Percentiles rank a stretch among this genome's conserved stretches.
These are phyloP conservation scores for Lactuca sativa DNA, from an alignment of 129 eudicot species.

Conservation along the genomic window DNA sequence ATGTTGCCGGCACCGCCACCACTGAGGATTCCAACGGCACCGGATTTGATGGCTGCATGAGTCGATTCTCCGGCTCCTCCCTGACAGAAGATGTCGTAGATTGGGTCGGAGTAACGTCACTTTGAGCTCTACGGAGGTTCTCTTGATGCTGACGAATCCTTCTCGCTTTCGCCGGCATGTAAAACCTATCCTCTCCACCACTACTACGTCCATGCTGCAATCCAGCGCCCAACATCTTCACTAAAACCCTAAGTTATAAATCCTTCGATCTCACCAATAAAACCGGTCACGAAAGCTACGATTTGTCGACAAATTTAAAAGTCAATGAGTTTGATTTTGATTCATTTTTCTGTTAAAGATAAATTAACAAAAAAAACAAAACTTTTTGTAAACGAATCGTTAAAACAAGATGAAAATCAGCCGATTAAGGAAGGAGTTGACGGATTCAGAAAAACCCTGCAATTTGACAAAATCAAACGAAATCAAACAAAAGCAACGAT, in stretches of 20 bases:
- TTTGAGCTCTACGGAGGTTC: slow-evolving; percentile 52
- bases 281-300: slow-evolving; percentile 15
- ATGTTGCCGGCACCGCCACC: slow-evolving; percentile 20
- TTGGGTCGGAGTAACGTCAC: slow-evolving; percentile 52
- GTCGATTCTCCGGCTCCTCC: slow-evolving; percentile 28
- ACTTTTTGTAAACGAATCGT: neutral
- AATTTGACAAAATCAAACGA: neutral
- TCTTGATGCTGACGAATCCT: slow-evolving; percentile 50
- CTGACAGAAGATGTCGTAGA: slow-evolving; percentile 23
- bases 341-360: neutral
- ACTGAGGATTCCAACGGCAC: slow-evolving; percentile 29
- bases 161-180: slow-evolving; percentile 74
- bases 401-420: slow-evolving; percentile 17
- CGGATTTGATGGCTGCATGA: slow-evolving; percentile 28
- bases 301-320: slow-evolving; percentile 3
- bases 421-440: slow-evolving; percentile 10
- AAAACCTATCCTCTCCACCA: slow-evolving; percentile 79
- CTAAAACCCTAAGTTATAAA: slow-evolving; percentile 30
- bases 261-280: slow-evolving; percentile 14
- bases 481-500: neutral
- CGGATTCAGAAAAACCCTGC: slow-evolving; percentile 2
- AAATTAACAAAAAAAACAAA: neutral
- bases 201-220: slow-evolving; percentile 74
- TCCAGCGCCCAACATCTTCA: slow-evolving; percentile 79
- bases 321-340: slow-evolving; percentile 15